Evolutionary conservation across 176 grass and related monocot species (phyloP).

Genomic region (Miscanthus lutarioriparius): DNA sequence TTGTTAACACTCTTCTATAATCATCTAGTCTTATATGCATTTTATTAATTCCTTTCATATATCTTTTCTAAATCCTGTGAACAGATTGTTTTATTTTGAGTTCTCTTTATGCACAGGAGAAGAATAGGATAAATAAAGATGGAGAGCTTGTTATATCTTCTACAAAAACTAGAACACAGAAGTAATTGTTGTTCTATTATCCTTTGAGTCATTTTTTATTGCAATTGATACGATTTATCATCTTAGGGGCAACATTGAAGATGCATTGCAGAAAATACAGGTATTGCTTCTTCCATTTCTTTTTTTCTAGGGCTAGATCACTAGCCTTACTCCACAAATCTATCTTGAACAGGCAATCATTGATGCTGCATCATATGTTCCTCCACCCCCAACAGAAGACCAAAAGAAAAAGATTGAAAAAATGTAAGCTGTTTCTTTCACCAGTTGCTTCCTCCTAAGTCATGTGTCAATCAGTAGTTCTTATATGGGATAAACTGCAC

Average conservation of each 20-base stretch:
- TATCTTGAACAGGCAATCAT: conserved; percentile 68
- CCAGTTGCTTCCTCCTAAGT: conserved; percentile 26
- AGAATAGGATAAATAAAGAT: conserved; percentile 92
- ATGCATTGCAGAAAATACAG: conserved; percentile 96
- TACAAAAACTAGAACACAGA: conserved; percentile 97
- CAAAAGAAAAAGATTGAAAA: conserved; percentile 97
- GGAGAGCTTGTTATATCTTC: conserved; percentile 95
- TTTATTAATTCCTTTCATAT: neutral
- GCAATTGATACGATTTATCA: conserved; percentile 32
- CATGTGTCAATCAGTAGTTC: neutral
- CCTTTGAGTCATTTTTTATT: conserved; percentile 10
- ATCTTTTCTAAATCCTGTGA: neutral
- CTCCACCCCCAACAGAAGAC: conserved; percentile 85
- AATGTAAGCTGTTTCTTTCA: conserved; percentile 56
- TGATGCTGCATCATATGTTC: conserved; percentile 94
- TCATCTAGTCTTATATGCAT: neutral
- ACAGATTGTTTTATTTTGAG: conserved; percentile 16
- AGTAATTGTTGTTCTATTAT: conserved; percentile 50
- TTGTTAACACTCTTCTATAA: neutral
- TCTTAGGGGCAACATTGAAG: conserved; percentile 87
- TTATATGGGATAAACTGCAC: neutral
- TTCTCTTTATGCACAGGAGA: conserved; percentile 58
- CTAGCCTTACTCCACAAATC: conserved; percentile 9
- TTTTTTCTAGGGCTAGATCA: conserved; percentile 23
- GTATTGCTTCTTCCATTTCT: conserved; percentile 35